Percentiles rank a stretch among this genome's conserved stretches.
Conservation (phyloP, 306 rosid species). For the Alnus glutinosa region DNA sequence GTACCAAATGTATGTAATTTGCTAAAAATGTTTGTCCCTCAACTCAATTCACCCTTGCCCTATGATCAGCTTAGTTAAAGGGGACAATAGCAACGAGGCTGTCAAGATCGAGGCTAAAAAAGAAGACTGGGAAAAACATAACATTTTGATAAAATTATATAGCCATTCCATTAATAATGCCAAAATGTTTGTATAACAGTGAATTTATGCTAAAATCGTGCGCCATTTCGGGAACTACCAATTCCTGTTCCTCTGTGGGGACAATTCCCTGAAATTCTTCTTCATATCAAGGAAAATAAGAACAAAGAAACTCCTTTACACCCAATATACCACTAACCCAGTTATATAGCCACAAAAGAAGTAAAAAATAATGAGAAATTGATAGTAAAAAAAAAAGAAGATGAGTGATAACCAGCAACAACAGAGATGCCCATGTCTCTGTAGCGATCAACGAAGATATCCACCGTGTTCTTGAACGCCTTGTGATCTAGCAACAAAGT, state of each 20-base stretch:
- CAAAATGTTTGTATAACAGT: not conserved
- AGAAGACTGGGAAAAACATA: not conserved
- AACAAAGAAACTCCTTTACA: not conserved
- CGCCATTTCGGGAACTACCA: not conserved
- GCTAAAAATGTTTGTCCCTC: not conserved
- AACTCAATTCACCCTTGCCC: not conserved
- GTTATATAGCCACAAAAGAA: not conserved
- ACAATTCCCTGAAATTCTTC: not conserved
- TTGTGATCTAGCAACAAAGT: conserved; percentile 97
- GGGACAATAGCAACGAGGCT: not conserved
- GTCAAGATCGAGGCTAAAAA: not conserved
- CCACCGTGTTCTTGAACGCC: conserved; percentile 88
- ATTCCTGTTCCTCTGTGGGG: not conserved
- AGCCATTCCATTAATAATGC: not conserved
- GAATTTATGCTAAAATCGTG: not conserved
- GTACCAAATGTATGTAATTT: too few species aligned
- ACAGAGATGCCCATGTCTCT: conserved; percentile 93
- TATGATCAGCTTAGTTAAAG: not conserved
- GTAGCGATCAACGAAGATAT: conserved; percentile 99
- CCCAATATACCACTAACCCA: not conserved
- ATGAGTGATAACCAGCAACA: conserved; percentile 73
- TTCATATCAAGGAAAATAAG: not conserved
- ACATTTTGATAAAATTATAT: too few species aligned
- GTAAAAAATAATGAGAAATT: not conserved
- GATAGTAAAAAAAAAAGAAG: not conserved